These are phyloP conservation scores for Macrolepiota dolichaula DNA, from an alignment of 768 basidiomycete genomes.

Conservation along the genomic window DNA sequence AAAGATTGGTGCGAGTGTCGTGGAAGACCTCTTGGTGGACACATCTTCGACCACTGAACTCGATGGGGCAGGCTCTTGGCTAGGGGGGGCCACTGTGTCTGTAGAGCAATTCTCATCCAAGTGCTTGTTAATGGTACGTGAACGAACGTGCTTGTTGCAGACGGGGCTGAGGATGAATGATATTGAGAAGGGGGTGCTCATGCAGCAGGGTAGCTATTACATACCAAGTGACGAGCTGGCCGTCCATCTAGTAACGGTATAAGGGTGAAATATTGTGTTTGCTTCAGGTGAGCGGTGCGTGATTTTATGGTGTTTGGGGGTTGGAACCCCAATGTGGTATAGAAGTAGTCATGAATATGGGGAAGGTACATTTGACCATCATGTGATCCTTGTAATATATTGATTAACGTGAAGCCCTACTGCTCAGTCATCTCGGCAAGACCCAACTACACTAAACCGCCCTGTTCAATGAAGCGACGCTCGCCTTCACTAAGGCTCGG, in stretches of 20 bases:
- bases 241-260: neutral
- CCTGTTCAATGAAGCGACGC: slow-evolving; percentile 7
- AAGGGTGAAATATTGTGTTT: neutral
- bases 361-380: neutral
- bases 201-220: neutral
- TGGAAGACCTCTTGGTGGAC: neutral
- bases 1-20: slow-evolving; percentile 41
- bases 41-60: slow-evolving; percentile 5
- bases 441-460: slow-evolving; percentile 4
- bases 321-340: neutral
- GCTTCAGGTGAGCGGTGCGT: neutral
- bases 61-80: neutral
- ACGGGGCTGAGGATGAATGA: slow-evolving; percentile 37
- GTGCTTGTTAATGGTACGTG: slow-evolving; percentile 45
- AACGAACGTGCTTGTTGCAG: slow-evolving; percentile 39
- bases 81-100: slow-evolving; percentile 12
- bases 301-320: neutral
- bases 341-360: neutral
- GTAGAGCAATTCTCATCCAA: slow-evolving; percentile 42
- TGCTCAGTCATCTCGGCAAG: neutral
- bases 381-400: neutral
- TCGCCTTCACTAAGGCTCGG: neutral
- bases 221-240: slow-evolving; percentile 7
- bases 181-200: neutral
- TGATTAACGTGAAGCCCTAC: neutral